phyloP scores from a whole-genome alignment of 208 protist species.

The Porcisia deanei region DNA sequence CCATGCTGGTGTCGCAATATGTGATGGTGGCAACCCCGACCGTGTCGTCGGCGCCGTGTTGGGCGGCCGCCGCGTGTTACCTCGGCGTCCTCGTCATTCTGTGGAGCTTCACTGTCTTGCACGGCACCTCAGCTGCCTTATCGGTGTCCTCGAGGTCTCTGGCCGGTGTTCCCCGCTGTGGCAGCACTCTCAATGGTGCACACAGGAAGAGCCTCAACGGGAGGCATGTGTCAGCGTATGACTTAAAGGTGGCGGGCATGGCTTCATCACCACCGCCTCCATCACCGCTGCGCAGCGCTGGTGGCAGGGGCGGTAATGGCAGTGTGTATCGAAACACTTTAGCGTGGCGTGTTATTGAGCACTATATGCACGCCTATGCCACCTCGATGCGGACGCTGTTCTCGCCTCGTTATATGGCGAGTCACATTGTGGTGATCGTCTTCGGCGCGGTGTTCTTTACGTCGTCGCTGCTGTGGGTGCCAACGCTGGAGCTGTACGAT shows the following conservation, averaged over 20 bases:
- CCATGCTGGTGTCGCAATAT: conserved; percentile 10
- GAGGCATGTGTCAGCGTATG: no score
- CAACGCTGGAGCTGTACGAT: conserved; percentile 49
- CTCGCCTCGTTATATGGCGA: conserved; percentile 23
- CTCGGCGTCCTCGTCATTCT: background rate
- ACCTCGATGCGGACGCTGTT: conserved; percentile 11
- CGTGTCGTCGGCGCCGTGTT: conserved; percentile 11
- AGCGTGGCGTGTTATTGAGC: background rate
- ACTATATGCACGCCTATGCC: conserved; percentile 4
- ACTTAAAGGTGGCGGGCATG: background rate
- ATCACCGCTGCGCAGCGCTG: background rate
- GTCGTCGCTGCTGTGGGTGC: conserved; percentile 93
- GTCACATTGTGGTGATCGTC: conserved; percentile 62
- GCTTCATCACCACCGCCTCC: background rate
- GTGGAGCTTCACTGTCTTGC: background rate
- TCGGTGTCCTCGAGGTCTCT: background rate
- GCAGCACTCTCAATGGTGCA: background rate
- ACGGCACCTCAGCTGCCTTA: background rate
- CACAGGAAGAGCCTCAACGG: background rate
- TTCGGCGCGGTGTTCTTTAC: conserved; percentile 90
- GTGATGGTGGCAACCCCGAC: conserved; percentile 6
- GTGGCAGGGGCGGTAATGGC: no score
- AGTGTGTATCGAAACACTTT: background rate
- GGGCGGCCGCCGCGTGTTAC: conserved; percentile 14
- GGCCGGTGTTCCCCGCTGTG: no score